phyloP scores from a whole-genome alignment of 164 flowering plant species.

The Magnolia kwangsiensis region DNA sequence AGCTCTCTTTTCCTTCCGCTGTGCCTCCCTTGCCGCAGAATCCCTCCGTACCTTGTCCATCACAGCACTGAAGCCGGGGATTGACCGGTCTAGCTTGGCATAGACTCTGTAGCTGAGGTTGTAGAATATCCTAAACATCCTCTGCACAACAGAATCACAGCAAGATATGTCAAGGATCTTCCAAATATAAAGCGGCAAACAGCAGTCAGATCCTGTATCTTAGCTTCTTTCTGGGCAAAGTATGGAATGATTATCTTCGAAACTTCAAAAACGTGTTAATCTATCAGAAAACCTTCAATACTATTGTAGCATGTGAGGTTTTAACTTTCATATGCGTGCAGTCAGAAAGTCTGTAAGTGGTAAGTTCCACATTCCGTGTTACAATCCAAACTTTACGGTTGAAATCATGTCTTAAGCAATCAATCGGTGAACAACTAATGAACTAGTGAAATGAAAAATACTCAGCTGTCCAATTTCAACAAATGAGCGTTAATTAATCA shows the following conservation, averaged over 20 bases:
- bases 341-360: too few species aligned
- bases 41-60: constrained; percentile 45
- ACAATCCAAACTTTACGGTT: neutral
- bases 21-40: constrained; percentile 22
- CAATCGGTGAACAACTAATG: too few species aligned
- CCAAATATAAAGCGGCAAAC: too few species aligned
- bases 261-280: neutral
- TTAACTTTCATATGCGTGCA: too few species aligned
- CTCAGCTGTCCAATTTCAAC: too few species aligned
- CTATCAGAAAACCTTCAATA: too few species aligned
- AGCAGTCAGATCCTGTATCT: too few species aligned
- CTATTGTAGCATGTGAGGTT: too few species aligned
- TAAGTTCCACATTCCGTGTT: neutral
- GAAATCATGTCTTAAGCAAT: too few species aligned
- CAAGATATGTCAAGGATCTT: neutral
- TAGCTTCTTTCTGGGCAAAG: neutral
- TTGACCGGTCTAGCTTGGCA: constrained; percentile 26
- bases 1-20: constrained; percentile 26
- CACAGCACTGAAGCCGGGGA: constrained; percentile 53
- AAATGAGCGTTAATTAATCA: too few species aligned
- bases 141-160: constrained; percentile 38
- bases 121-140: constrained; percentile 27
- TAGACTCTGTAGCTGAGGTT: constrained; percentile 34
- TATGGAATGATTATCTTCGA: neutral
- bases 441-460: too few species aligned